phyloP scores from a whole-genome alignment of 2,329 filamentous ascomycete genomes.

The Fusarium continuum region DNA sequence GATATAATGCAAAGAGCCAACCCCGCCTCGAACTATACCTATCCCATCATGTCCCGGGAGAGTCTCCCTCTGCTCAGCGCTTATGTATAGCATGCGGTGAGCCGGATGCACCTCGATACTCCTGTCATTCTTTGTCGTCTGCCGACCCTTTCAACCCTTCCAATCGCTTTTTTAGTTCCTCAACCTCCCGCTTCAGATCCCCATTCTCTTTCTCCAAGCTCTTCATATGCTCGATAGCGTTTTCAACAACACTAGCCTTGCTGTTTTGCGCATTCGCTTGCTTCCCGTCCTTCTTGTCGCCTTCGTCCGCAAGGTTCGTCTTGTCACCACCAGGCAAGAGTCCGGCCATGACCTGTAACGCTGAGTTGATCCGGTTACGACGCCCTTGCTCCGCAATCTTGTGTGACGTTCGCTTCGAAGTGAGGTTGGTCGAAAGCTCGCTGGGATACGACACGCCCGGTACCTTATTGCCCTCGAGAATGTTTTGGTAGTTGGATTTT shows the following conservation, averaged over 20 bases:
- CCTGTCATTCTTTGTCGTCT: conserved; percentile 17
- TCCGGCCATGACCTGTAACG: conserved; percentile 88
- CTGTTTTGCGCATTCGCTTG: conserved; percentile 72
- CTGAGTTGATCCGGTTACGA: conserved; percentile 93
- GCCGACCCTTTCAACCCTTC: conserved; percentile 39
- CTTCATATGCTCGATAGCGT: conserved; percentile 95
- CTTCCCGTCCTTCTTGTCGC: conserved; percentile 59
- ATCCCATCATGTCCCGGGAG: conserved; percentile 15
- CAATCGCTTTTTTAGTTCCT: conserved; percentile 46
- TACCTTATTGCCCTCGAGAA: conserved; percentile 89
- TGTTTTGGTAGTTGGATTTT: conserved; percentile 98
- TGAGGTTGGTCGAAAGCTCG: conserved; percentile 90
- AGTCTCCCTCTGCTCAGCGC: not conserved
- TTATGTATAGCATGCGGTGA: not conserved
- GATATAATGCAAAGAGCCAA: conserved; percentile 13
- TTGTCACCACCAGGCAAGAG: conserved; percentile 73
- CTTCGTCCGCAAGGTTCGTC: conserved; percentile 53
- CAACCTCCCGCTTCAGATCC: conserved; percentile 70
- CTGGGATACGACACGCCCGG: conserved; percentile 92
- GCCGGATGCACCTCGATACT: not conserved
- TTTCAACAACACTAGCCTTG: conserved; percentile 97
- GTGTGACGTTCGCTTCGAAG: conserved; percentile 95
- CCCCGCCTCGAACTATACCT: conserved; percentile 19
- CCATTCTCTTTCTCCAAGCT: conserved; percentile 78
- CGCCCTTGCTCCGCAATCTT: conserved; percentile 98